Base-by-base conservation (phyloP, 2,329 filamentous ascomycete species). In the Pseudovirgaria hyperparasitica region DNA sequence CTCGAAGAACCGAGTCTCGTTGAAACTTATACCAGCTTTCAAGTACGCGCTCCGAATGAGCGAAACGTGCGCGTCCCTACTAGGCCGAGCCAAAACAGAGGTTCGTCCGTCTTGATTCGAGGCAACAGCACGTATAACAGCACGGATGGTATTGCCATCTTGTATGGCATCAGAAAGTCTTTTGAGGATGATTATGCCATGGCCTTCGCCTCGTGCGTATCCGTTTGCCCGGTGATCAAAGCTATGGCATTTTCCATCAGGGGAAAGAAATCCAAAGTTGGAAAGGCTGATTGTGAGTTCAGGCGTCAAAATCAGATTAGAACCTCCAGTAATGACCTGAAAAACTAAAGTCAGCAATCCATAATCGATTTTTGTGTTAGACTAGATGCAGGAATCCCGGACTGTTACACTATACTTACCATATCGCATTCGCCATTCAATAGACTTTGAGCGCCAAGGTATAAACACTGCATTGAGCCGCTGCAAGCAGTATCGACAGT, bases 21-120 rank as follows among this genome's bases (percentile, higher is more conserved):
- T 18, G 3, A 29, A 21, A 13, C 22, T 24, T 24, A 55, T 39
- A 5, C 46, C 47, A 4, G 50, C 48, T 13, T 36, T 40, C 14
- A 31, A 26, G 33, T 59, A 59, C 3, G 45, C 46, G 2, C 42
- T 23, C 6, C 37, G 36, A 16, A 57, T 54, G 21, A 59, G 25
- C 5, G 38, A 34, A 2, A 36, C 43, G 29, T 60, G 57, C 1
- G 52, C 44, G 69, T 27, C 23, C 2, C 25, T 31, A 17, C 45
- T 52, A 6, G 52, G 51, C 13, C 36, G 35, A 28, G 41, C 43
- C 20, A 47, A 40, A 5, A 41, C 39, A 9, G 31, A 32, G 4
- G 38, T 45, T 22, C 37, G 40, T 6, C 44, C 44, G 21, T 45
- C 41, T 26, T 45, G 41, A 17, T 37, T 42, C 1, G 42, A 33